Conservation (phyloP, 495 filamentous ascomycete genomes). For the Aspergillus funiculosus region DNA sequence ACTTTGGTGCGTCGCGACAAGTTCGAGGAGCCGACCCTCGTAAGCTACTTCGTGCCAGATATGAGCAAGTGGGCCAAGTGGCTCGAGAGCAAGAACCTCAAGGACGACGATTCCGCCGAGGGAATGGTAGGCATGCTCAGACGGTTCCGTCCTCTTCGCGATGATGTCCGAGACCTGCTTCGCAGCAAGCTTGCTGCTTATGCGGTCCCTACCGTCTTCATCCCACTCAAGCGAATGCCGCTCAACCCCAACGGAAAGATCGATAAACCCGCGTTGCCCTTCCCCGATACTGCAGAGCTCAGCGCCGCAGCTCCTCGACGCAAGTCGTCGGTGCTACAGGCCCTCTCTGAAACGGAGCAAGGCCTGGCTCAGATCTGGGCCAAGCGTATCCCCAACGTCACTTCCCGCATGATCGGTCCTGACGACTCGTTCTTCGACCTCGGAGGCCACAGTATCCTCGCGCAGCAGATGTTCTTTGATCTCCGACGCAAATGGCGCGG, state of each 20-base stretch:
- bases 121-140: constrained; percentile 57
- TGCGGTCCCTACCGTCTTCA: constrained; percentile 74
- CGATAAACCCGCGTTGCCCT: constrained; percentile 84
- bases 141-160: constrained; percentile 60
- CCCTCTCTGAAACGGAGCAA: constrained; percentile 60
- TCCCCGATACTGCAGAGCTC: constrained; percentile 70
- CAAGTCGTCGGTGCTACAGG: constrained; percentile 32
- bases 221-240: constrained; percentile 74
- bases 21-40: constrained; percentile 81
- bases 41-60: constrained; percentile 89
- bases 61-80: constrained; percentile 63
- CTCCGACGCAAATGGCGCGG: constrained; percentile 57
- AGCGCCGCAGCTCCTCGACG: constrained; percentile 34
- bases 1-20: constrained; percentile 84
- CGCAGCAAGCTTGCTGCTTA: constrained; percentile 72
- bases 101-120: constrained; percentile 45
- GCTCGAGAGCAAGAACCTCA: constrained; percentile 51
- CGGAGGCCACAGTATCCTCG: constrained; percentile 82
- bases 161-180: constrained; percentile 69
- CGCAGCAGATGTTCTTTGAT: constrained; percentile 76
- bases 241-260: constrained; percentile 95
- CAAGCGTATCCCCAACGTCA: constrained; percentile 47
- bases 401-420: constrained; percentile 52
- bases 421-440: constrained; percentile 79
- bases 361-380: constrained; percentile 65